A percentile compares a stretch with the other conserved stretches of the same genome.
These are phyloP conservation scores for Actinidia arguta DNA, from an alignment of 179 eudicot genomes.

Conservation along the genomic window DNA sequence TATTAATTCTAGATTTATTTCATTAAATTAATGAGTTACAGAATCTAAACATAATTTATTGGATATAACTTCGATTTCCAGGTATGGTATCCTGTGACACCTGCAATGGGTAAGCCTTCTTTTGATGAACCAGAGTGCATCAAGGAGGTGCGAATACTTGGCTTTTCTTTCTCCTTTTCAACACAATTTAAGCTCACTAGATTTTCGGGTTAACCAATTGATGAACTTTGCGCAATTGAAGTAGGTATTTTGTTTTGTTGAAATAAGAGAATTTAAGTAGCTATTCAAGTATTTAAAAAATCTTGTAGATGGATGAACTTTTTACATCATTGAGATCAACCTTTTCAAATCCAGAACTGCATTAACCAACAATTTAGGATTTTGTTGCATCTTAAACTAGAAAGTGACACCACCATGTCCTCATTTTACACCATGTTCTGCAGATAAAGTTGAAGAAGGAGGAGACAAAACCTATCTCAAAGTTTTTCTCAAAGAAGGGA, in stretches of 20 bases:
- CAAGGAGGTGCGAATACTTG: slow-evolving; percentile 61
- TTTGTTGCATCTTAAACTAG: too few relatives aligned
- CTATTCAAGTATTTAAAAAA: too few relatives aligned
- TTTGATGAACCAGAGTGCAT: slow-evolving; percentile 94
- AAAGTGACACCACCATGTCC: background rate
- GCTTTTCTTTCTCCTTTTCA: background rate
- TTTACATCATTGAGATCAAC: too few relatives aligned
- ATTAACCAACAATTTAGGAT: too few relatives aligned
- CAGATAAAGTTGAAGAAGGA: slow-evolving; percentile 59
- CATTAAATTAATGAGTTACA: background rate
- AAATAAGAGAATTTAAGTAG: too few relatives aligned
- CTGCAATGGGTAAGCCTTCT: slow-evolving; percentile 84
- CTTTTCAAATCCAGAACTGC: too few relatives aligned
- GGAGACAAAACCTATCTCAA: slow-evolving; percentile 52
- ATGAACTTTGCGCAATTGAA: too few relatives aligned
- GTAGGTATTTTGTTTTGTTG: background rate
- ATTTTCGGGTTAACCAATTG: background rate
- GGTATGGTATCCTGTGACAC: slow-evolving; percentile 91
- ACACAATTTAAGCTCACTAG: background rate
- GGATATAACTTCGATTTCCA: slow-evolving; percentile 31
- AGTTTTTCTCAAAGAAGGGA: slow-evolving; percentile 56
- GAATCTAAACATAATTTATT: background rate
- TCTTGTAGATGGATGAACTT: too few relatives aligned
- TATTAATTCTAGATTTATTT: background rate
- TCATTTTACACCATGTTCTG: background rate